Evolutionary conservation across 2,329 filamentous ascomycete genomes (phyloP), one percentile per base, ranked within the genome.

Genomic region (Pyrenophora seminiperda): DNA sequence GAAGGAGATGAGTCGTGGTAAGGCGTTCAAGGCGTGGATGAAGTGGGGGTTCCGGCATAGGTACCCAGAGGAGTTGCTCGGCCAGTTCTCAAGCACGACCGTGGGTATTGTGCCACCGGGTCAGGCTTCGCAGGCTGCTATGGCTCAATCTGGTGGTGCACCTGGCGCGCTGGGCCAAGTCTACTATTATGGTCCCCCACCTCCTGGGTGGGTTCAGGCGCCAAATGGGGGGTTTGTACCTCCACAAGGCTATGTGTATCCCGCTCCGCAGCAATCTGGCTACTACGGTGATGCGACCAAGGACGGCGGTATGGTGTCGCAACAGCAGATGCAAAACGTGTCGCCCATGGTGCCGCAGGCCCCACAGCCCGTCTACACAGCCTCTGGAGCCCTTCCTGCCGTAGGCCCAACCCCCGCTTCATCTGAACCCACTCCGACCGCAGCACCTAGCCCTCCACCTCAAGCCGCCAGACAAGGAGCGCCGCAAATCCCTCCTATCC

Each of bases 1-100:
- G 67, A 67, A 63, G 41, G 50, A 57, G 9, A 67, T 66, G 53
- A 40, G 59, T 9, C 53, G 56, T 3, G 61, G 66, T 5, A 52
- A 58, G n/a, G 61, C 63, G 0, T 65, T 72, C 50, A 71, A 65
- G 54, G 61, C 68, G 3, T 72, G 68, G 68, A 58, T 50, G 51
- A 67, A 61, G 13, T 71, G 62, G 63, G 67, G 67, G 3, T 69
- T 72, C 54, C 55, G 59, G 5, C 62, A 64, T 24, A 24, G 47
- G 2, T 72, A 72, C 33, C 68, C 68, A 0, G 61, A 65, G 1
- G 58, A 63, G 20, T 52, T 66, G 11, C 61, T 72, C 1, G 68
- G 68, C 4, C 66, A 69, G 41, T 69, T 55, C 49, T 66, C 66
- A 4, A 53, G 47, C 22, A 60, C 58, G 13, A 67, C 66, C 1